Base-by-base conservation (phyloP, 257 asterid genomes). In the Primulina huaijiensis region DNA sequence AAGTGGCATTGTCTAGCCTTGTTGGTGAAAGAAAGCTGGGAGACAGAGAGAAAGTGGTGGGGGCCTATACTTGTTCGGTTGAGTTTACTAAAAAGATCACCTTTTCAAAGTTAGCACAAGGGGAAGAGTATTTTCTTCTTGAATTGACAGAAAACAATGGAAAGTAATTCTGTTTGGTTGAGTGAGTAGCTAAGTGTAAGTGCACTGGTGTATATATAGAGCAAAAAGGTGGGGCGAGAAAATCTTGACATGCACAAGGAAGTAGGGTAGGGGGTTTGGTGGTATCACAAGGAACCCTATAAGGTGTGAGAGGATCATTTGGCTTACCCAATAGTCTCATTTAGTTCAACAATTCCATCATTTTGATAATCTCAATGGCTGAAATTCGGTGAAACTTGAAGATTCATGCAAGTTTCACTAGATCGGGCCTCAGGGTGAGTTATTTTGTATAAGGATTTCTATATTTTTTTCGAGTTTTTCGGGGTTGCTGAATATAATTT, bases 71-170 rank as follows among this genome's bases (percentile, higher is more conserved):
- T 65, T 55, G 57, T 65, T 50, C 16, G 16, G 57, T 17, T 50
- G 57, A 50, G 68, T 78, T 70, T 86, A 81, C 81, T 14, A 81
- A 77, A 84, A 82, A 83, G 91, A 83, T 85, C 62, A 86, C 92
- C 93, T 87, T 86, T 85, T 70, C 38, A 30, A 75, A 78, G 86
- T 38, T 72, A 72, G 84, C 16, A 57, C 78, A 63, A 55, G 77
- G 16, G 34, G 56, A 58, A 64, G 71, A 56, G 61, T 30, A 69
- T 62, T 29, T 67, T 52, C n/a, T 70, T 69, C 72, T 73, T 29
- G 55, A 56, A 55, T 69, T 53, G 53, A 20, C 19, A 43, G 55
- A 0, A 4, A 43, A 3, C 55, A 43, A 43, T 53, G 74, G 75
- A 64, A 64, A 79, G 75, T 57, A 9, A 25, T 35, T 56, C 35